Percentiles rank a stretch among this genome's conserved stretches.
Evolutionary conservation across 2,329 filamentous ascomycete species (phyloP).

Genomic region (Metarhizium humberi): DNA sequence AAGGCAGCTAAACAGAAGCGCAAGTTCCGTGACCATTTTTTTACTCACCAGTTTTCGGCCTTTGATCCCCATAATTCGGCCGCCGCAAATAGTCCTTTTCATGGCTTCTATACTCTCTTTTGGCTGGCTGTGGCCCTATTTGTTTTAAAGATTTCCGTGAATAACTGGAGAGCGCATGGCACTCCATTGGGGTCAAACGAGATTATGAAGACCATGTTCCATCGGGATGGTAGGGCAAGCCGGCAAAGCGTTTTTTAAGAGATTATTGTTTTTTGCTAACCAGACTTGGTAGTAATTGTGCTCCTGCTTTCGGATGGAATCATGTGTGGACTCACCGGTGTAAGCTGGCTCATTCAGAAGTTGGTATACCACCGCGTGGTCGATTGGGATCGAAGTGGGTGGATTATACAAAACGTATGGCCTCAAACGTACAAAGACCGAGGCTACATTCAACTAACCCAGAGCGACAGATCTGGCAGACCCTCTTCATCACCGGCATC

Average conservation of each 20-base stretch:
- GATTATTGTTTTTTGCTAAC: neutral
- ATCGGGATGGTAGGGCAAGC: conserved; percentile 32
- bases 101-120: conserved; percentile 72
- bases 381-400: conserved; percentile 59
- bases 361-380: conserved; percentile 49
- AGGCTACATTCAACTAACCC: neutral
- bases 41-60: conserved; percentile 62
- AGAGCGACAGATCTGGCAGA: conserved; percentile 54
- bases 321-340: conserved; percentile 57
- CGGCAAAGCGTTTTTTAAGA: no score
- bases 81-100: conserved; percentile 59
- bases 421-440: neutral
- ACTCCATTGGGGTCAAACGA: conserved; percentile 62
- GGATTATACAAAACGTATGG: conserved; percentile 61
- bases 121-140: conserved; percentile 63
- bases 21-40: conserved; percentile 46
- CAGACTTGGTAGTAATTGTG: conserved; percentile 31
- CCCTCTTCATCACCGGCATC: conserved; percentile 49
- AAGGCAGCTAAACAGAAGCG: conserved; percentile 9
- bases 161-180: conserved; percentile 61
- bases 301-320: conserved; percentile 55
- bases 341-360: conserved; percentile 57
- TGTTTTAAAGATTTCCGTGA: conserved; percentile 55
- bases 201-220: conserved; percentile 60
- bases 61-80: conserved; percentile 64